phyloP scores from a whole-genome alignment of 768 basidiomycete species.

The Pleurotus sapidus region DNA sequence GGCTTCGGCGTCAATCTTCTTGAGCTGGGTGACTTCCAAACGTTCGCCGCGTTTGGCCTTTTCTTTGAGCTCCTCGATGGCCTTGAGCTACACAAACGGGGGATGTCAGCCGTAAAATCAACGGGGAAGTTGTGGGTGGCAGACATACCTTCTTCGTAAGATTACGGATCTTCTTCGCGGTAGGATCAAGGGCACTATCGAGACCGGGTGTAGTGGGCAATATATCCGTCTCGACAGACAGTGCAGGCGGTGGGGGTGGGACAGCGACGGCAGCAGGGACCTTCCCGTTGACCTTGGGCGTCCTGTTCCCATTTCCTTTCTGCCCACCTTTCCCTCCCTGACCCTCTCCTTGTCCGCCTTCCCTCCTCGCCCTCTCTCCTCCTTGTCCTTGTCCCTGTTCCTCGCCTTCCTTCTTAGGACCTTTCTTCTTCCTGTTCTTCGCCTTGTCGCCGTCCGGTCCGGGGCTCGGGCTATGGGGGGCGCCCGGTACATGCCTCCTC shows the following conservation, averaged over 20 bases:
- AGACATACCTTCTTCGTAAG: conserved; percentile 86
- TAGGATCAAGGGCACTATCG: conserved; percentile 65
- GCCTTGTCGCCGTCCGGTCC: conserved; percentile 42
- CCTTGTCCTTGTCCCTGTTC: conserved; percentile 14
- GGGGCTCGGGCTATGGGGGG: conserved; percentile 50
- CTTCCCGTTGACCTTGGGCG: background rate
- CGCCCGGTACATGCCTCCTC: conserved; percentile 75
- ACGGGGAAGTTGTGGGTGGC: background rate
- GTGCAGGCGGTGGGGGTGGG: conserved; percentile 11
- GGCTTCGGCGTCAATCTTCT: conserved; percentile 92
- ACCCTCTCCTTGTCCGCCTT: conserved; percentile 11
- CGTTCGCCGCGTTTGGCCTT: conserved; percentile 87
- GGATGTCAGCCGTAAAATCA: conserved; percentile 8
- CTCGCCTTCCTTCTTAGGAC: conserved; percentile 40
- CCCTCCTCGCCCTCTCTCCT: background rate
- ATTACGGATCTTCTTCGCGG: conserved; percentile 92
- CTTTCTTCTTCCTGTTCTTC: conserved; percentile 58
- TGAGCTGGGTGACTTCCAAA: conserved; percentile 91
- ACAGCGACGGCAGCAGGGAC: background rate
- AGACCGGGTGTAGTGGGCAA: conserved; percentile 53
- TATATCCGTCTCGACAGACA: conserved; percentile 22
- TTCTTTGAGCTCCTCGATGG: conserved; percentile 97
- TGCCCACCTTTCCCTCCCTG: conserved; percentile 30
- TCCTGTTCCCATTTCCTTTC: conserved; percentile 22
- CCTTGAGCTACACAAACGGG: conserved; percentile 70